These are phyloP conservation scores for Crinitomyces ghanaensis DNA, from an alignment of 805 yeast species.

Conservation along the genomic window DNA sequence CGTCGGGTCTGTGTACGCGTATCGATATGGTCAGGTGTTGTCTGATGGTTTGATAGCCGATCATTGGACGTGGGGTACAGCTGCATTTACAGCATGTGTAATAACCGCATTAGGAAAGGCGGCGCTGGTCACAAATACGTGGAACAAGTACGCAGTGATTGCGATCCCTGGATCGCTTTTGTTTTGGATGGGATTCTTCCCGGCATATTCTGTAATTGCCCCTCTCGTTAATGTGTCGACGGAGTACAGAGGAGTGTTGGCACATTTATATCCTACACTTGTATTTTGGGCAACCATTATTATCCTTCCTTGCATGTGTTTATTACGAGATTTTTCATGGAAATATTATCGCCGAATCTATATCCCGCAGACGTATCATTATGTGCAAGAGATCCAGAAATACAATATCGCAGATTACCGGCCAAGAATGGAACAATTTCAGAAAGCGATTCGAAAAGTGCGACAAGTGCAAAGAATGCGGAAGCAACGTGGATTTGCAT, in stretches of 20 bases:
- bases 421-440: constrained; percentile 95
- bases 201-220: constrained; percentile 74
- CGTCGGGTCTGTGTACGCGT: constrained; percentile 58
- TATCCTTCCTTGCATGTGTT: constrained; percentile 65
- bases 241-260: constrained; percentile 73
- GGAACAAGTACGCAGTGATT: constrained; percentile 86
- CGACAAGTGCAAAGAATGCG: constrained; percentile 98
- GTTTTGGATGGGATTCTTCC: constrained; percentile 78
- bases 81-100: constrained; percentile 75
- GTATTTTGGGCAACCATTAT: constrained; percentile 76
- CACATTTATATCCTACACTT: constrained; percentile 63
- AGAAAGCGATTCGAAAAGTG: constrained; percentile 90
- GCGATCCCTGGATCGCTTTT: constrained; percentile 93
- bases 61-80: constrained; percentile 94
- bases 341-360: constrained; percentile 89
- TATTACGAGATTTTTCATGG: constrained; percentile 85
- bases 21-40: constrained; percentile 53
- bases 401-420: constrained; percentile 85
- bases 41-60: constrained; percentile 58
- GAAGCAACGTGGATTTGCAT: constrained; percentile 97
- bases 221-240: constrained; percentile 72
- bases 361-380: constrained; percentile 84
- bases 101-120: constrained; percentile 92
- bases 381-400: constrained; percentile 94
- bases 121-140: constrained; percentile 76